Evolutionary conservation across 805 yeast species (phyloP).

Genomic region (Kuraishia piskuri): DNA sequence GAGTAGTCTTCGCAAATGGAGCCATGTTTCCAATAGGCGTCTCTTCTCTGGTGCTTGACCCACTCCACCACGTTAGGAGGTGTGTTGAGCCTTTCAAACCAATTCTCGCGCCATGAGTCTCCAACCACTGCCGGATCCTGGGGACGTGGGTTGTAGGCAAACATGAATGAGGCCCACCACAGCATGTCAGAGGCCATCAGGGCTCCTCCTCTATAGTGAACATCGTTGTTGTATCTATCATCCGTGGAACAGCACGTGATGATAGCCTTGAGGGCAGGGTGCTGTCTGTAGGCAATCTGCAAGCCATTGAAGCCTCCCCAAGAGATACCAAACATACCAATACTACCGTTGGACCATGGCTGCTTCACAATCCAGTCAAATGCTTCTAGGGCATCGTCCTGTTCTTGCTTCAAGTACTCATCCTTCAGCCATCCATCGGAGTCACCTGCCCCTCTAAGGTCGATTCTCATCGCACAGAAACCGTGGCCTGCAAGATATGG

Average conservation of each 20-base stretch:
- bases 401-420: slow-evolving; percentile 34
- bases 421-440: slow-evolving; percentile 32
- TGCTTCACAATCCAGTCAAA: slow-evolving; percentile 34
- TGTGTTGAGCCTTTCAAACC: slow-evolving; percentile 27
- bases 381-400: slow-evolving; percentile 32
- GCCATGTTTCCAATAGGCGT: slow-evolving; percentile 39
- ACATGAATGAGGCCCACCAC: slow-evolving; percentile 43
- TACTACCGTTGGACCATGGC: slow-evolving; percentile 34
- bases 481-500: slow-evolving; percentile 40
- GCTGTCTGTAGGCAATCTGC: slow-evolving; percentile 36
- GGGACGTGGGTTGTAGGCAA: slow-evolving; percentile 34
- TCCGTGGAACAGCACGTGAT: slow-evolving; percentile 38
- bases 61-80: slow-evolving; percentile 33
- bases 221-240: slow-evolving; percentile 38
- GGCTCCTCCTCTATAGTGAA: slow-evolving; percentile 39
- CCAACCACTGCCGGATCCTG: slow-evolving; percentile 32
- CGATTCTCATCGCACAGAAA: slow-evolving; percentile 33
- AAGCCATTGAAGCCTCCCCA: slow-evolving; percentile 41
- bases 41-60: slow-evolving; percentile 35
- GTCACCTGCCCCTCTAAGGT: slow-evolving; percentile 36
- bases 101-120: slow-evolving; percentile 28
- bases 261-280: slow-evolving; percentile 33
- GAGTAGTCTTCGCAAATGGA: slow-evolving; percentile 32
- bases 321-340: slow-evolving; percentile 39
- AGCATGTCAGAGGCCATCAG: slow-evolving; percentile 35